Percentiles rank a stretch among this genome's conserved stretches.
These are phyloP conservation scores for Aegilops speltoides DNA, from an alignment of 176 grass and related monocot genomes.

Conservation along the genomic window DNA sequence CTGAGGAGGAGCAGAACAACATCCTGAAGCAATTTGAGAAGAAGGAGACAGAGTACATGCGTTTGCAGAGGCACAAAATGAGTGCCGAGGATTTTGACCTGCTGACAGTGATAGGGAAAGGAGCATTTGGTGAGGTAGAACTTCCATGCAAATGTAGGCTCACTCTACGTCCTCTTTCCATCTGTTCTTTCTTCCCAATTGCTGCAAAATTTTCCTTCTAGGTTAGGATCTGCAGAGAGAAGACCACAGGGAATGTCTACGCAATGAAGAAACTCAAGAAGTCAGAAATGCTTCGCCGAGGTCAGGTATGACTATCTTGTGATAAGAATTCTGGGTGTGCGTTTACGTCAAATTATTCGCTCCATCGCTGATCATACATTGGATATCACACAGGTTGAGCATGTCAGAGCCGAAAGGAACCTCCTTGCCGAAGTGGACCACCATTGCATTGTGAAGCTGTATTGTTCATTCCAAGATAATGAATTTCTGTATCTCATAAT, in stretches of 20 bases:
- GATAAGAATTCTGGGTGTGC: slow-evolving; percentile 9
- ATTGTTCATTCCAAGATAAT: slow-evolving; percentile 94
- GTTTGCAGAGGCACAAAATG: slow-evolving; percentile 97
- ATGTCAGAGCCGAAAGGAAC: slow-evolving; percentile 99
- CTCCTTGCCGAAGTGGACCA: slow-evolving; percentile 97
- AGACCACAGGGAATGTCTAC: slow-evolving; percentile 77
- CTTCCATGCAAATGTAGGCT: slow-evolving; percentile 7
- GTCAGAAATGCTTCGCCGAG: slow-evolving; percentile 97
- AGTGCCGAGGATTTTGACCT: slow-evolving; percentile 94
- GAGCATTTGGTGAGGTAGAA: slow-evolving; percentile 97
- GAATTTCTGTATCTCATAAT: slow-evolving; percentile 96
- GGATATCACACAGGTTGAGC: slow-evolving; percentile 70
- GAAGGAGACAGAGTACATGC: slow-evolving; percentile 98
- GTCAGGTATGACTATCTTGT: slow-evolving; percentile 58
- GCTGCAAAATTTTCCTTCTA: slow-evolving; percentile 40
- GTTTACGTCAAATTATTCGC: neutral
- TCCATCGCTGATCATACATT: neutral
- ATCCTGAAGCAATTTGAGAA: slow-evolving; percentile 93
- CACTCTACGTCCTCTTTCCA: neutral
- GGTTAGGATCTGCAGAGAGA: slow-evolving; percentile 97
- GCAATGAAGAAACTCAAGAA: slow-evolving; percentile 99
- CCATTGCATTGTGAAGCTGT: slow-evolving; percentile 94
- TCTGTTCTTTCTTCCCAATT: neutral
- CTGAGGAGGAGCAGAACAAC: slow-evolving; percentile 86
- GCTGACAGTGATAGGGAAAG: slow-evolving; percentile 95